Conservation (phyloP, 2,329 filamentous ascomycete species). For the Xylaria hypoxylon region DNA sequence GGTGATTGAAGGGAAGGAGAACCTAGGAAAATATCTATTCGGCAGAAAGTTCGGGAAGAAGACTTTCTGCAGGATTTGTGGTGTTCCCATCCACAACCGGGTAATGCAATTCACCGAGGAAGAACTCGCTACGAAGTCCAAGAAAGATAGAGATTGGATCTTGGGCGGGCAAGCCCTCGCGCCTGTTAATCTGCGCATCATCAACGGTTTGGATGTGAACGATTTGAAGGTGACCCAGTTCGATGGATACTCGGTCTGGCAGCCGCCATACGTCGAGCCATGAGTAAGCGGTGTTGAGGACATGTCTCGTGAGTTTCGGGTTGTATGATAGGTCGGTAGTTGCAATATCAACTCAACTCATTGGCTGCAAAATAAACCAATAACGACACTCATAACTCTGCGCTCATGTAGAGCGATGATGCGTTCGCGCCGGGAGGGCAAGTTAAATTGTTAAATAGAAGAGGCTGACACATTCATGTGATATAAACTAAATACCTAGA, state of each 20-base stretch:
- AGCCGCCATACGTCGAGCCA: constrained; percentile 7
- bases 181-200: constrained; percentile 1
- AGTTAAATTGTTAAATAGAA: too few species aligned
- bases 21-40: neutral
- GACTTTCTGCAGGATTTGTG: constrained; percentile 7
- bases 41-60: neutral
- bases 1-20: constrained; percentile 8
- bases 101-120: neutral
- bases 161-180: neutral
- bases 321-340: neutral
- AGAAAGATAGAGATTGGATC: neutral
- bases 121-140: neutral
- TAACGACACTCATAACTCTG: too few species aligned
- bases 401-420: too few species aligned
- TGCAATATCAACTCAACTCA: neutral
- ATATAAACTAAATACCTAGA: too few species aligned
- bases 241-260: neutral
- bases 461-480: too few species aligned
- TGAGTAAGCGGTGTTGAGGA: neutral
- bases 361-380: neutral
- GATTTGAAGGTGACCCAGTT: neutral
- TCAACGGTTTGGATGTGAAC: constrained; percentile 2
- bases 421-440: too few species aligned
- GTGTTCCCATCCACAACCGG: constrained; percentile 4
- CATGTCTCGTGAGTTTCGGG: neutral